A percentile compares a stretch with the other conserved stretches of the same genome.
Conservation (phyloP, 306 rosid genomes). For the Alnus glutinosa region DNA sequence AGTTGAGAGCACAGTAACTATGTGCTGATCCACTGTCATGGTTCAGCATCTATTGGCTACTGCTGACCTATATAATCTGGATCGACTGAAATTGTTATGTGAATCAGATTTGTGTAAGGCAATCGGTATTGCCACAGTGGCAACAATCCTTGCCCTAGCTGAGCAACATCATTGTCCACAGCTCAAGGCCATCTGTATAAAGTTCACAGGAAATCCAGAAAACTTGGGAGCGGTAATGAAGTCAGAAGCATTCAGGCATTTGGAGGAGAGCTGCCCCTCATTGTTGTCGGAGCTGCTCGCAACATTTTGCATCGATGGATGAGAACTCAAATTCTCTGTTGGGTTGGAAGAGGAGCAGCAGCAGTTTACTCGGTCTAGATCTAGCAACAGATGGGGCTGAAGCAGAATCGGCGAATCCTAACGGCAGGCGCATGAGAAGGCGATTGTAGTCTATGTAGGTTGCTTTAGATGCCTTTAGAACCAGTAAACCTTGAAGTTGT, state of each 20-base stretch:
- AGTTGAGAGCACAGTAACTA: constrained; percentile 52
- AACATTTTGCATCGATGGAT: constrained; percentile 73
- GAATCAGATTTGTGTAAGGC: constrained; percentile 73
- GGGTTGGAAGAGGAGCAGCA: constrained; percentile 66
- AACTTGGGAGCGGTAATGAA: constrained; percentile 92
- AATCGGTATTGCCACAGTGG: constrained; percentile 64
- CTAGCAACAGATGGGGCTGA: constrained; percentile 57
- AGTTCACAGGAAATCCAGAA: constrained; percentile 64
- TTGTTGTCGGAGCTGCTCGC: constrained; percentile 75
- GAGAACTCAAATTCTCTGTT: constrained; percentile 45
- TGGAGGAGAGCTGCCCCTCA: constrained; percentile 80
- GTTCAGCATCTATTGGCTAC: constrained; percentile 85
- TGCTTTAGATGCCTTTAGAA: constrained; percentile 13
- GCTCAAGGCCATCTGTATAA: constrained; percentile 74
- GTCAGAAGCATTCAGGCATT: constrained; percentile 73
- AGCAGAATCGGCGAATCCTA: constrained; percentile 63
- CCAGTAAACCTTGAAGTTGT: constrained; percentile 31
- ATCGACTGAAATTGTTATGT: constrained; percentile 68
- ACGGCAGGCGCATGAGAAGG: constrained; percentile 68
- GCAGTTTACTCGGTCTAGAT: constrained; percentile 61
- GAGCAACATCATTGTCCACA: constrained; percentile 78
- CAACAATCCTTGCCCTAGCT: constrained; percentile 73
- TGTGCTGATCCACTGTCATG: constrained; percentile 71
- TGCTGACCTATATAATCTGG: constrained; percentile 78
- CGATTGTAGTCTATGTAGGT: constrained; percentile 39